Conservation (phyloP, 164 flowering plant species). For the Stephania cephalantha region DNA sequence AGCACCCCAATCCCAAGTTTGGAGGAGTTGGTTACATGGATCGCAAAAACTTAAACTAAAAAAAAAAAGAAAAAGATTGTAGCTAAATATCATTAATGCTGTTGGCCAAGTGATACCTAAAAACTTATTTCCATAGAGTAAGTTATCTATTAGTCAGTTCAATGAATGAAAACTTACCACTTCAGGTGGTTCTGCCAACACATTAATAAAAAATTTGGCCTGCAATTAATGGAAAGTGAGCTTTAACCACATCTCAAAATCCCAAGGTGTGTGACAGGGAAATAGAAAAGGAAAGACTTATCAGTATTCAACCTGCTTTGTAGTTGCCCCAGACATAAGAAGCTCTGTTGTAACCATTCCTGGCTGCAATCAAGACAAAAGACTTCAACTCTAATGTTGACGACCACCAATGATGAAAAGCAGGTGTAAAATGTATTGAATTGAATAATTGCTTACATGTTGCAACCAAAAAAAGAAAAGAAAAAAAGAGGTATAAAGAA, state of each 20-base stretch:
- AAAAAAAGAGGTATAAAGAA: constrained; percentile 2
- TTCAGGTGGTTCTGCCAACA: constrained; percentile 90
- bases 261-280: not conserved
- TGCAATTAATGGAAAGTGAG: constrained; percentile 27
- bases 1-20: too few species aligned
- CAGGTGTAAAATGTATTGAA: not conserved
- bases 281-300: not conserved
- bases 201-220: constrained; percentile 96
- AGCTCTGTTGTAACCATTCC: constrained; percentile 99
- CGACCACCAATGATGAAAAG: not conserved
- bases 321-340: constrained; percentile 90
- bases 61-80: too few species aligned
- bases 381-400: too few species aligned
- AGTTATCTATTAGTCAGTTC: not conserved
- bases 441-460: too few species aligned
- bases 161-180: constrained; percentile 44
- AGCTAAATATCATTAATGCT: not conserved
- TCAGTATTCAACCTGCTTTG: constrained; percentile 63
- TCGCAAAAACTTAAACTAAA: too few species aligned
- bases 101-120: not conserved
- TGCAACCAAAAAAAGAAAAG: not conserved
- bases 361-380: constrained; percentile 48
- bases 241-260: not conserved
- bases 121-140: not conserved
- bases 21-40: too few species aligned